These are phyloP conservation scores for Cytospora leucostoma DNA, from an alignment of 2,329 filamentous ascomycete species.

Conservation along the genomic window DNA sequence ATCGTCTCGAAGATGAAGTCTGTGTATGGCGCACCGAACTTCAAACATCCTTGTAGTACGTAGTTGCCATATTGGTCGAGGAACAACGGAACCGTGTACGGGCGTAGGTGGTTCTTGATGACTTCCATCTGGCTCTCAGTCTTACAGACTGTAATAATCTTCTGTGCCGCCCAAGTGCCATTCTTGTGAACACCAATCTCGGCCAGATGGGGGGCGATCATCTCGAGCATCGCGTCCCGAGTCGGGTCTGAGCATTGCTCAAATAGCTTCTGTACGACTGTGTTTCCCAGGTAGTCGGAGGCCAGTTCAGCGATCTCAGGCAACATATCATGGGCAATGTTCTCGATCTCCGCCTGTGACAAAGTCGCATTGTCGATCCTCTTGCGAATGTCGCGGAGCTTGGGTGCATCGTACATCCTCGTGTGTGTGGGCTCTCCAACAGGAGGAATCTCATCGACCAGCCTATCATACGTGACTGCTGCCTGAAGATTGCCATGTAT, in stretches of 20 bases:
- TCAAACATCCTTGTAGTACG: conserved; percentile 92
- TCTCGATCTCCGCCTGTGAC: conserved; percentile 84
- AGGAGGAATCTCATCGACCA: conserved; percentile 82
- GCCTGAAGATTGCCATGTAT: conserved; percentile 75
- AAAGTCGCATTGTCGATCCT: conserved; percentile 94
- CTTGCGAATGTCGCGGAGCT: conserved; percentile 93
- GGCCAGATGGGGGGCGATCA: conserved; percentile 88
- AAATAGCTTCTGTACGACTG: conserved; percentile 98
- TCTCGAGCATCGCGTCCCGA: conserved; percentile 85
- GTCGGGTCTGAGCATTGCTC: conserved; percentile 90
- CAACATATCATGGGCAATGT: conserved; percentile 89
- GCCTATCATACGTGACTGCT: conserved; percentile 73
- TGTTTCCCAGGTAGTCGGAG: conserved; percentile 97
- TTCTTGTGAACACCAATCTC: conserved; percentile 99
- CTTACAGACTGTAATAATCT: conserved; percentile 97
- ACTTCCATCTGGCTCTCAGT: conserved; percentile 77
- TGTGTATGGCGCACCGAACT: conserved; percentile 86
- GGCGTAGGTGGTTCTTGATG: conserved; percentile 81
- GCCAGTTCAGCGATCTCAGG: conserved; percentile 93
- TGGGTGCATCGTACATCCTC: conserved; percentile 88
- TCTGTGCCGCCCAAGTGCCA: conserved; percentile 97
- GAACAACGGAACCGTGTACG: conserved; percentile 89
- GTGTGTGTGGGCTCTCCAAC: conserved; percentile 86
- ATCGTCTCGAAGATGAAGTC: conserved; percentile 98
- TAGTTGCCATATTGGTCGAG: conserved; percentile 99